These are phyloP conservation scores for Lodderomyces metapsilosis DNA, from an alignment of 1,139 yeast species.

Conservation along the genomic window DNA sequence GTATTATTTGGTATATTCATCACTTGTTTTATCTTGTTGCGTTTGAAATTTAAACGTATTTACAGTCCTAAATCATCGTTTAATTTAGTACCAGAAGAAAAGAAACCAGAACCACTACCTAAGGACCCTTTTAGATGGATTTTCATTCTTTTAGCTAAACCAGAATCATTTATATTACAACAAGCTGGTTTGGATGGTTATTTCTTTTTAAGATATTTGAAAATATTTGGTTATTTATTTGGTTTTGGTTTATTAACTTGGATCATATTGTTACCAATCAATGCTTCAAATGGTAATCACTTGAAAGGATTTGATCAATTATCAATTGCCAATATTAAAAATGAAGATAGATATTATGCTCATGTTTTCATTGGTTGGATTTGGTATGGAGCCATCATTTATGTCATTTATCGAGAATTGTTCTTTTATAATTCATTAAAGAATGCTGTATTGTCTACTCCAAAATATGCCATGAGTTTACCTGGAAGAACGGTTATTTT, in stretches of 20 bases:
- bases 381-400: conserved; percentile 68
- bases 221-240: conserved; percentile 43
- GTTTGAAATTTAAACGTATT: conserved; percentile 58
- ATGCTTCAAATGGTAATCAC: conserved; percentile 57
- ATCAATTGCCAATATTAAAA: conserved; percentile 68
- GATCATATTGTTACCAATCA: conserved; percentile 62
- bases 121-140: conserved; percentile 66
- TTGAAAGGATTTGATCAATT: conserved; percentile 72
- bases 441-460: conserved; percentile 78
- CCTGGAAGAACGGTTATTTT: conserved; percentile 79
- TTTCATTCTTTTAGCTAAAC: conserved; percentile 52
- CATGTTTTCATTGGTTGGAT: conserved; percentile 82
- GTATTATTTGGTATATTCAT: conserved; percentile 53
- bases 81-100: conserved; percentile 57
- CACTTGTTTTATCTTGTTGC: conserved; percentile 50
- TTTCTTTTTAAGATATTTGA: conserved; percentile 60
- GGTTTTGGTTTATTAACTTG: conserved; percentile 43
- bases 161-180: conserved; percentile 63
- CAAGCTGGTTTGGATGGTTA: conserved; percentile 78
- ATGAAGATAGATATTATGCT: conserved; percentile 70
- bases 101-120: conserved; percentile 63
- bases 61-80: conserved; percentile 66
- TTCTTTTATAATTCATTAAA: conserved; percentile 76
- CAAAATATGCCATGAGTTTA: conserved; percentile 68
- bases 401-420: conserved; percentile 77